Evolutionary conservation across 2,329 filamentous ascomycete genomes (phyloP).

Genomic region (Cladophialophora immunda): DNA sequence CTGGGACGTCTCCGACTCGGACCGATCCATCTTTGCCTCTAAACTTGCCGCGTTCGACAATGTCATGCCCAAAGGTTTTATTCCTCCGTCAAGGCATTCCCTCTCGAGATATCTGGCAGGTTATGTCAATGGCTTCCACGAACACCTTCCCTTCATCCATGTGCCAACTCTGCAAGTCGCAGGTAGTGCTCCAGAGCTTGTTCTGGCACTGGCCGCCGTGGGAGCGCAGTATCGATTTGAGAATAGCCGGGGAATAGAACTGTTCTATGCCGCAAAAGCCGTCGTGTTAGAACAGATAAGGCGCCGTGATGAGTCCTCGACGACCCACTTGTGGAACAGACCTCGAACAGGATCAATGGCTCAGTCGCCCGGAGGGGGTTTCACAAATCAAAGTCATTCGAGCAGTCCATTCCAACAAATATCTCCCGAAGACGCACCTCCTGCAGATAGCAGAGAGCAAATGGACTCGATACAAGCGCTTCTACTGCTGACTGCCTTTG

Average conservation of each 20-base stretch:
- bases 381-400: slow-evolving; percentile 52
- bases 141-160: slow-evolving; percentile 62
- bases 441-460: slow-evolving; percentile 54
- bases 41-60: slow-evolving; percentile 57
- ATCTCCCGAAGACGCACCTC: slow-evolving; percentile 34
- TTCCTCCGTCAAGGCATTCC: slow-evolving; percentile 58
- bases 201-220: slow-evolving; percentile 61
- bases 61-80: slow-evolving; percentile 57
- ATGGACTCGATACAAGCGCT: slow-evolving; percentile 62
- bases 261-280: slow-evolving; percentile 65
- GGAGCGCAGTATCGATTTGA: slow-evolving; percentile 60
- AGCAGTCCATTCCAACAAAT: slow-evolving; percentile 54
- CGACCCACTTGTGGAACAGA: slow-evolving; percentile 53
- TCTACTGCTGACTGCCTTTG: slow-evolving; percentile 64
- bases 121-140: slow-evolving; percentile 61
- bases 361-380: slow-evolving; percentile 51
- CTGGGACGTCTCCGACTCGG: slow-evolving; percentile 58
- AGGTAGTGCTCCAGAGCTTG: slow-evolving; percentile 57
- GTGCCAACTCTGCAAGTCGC: slow-evolving; percentile 58
- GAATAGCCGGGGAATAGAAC: slow-evolving; percentile 61
- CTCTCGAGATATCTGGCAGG: slow-evolving; percentile 60
- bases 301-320: slow-evolving; percentile 57
- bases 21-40: slow-evolving; percentile 54
- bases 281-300: slow-evolving; percentile 63
- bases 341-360: slow-evolving; percentile 49